Evolutionary conservation across 2,329 filamentous ascomycete genomes (phyloP), one percentile per base, ranked within the genome.

Genomic region (Magnaporthiopsis rhizophila): DNA sequence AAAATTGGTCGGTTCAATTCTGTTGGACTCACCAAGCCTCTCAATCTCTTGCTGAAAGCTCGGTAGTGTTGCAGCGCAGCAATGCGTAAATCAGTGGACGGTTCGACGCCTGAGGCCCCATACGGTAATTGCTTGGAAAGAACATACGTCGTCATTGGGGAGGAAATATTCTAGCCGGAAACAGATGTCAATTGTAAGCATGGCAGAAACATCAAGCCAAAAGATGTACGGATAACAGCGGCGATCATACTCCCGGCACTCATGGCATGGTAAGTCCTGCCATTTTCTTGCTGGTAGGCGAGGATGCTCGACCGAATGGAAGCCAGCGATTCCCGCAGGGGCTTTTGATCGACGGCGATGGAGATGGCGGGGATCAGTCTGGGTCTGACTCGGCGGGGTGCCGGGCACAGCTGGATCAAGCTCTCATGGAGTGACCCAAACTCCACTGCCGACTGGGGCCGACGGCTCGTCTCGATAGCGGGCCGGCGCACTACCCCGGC

Each of bases 261-360:
- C 65, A 70, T 64, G 5, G 69, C 66, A 26, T 70, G 69, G 62
- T 70, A 70, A 6, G 69, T 70, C 58, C 69, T 66, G 45, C 68
- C 69, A 64, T 69, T 70, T 58, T 69, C 69, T 21, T 68, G 65
- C 34, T 68, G 69, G 64, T 65, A 70, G 8, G 66, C 66, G 34
- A 69, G 62, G 30, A 70, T 67, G 63, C 69, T 70, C 21, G 68
- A 69, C 26, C 66, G 66, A 3, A 70, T 63, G 24, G 68, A 70
- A 8, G 67, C 65, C 26, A 69, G 65, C 1, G 69, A 70, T 26
- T 68, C 66, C 56, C 63, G 58, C n/a, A 65, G 62, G 7, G 67
- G 64, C 67, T 68, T n/a, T 30, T 11, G 26, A 58, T 58, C 21
- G 57, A n/a, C 45, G 38, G 2, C 15, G 1, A 50, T 11, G 38